These are phyloP conservation scores for Saposhnikovia divaricata DNA, from an alignment of 129 eudicot species.

Conservation along the genomic window DNA sequence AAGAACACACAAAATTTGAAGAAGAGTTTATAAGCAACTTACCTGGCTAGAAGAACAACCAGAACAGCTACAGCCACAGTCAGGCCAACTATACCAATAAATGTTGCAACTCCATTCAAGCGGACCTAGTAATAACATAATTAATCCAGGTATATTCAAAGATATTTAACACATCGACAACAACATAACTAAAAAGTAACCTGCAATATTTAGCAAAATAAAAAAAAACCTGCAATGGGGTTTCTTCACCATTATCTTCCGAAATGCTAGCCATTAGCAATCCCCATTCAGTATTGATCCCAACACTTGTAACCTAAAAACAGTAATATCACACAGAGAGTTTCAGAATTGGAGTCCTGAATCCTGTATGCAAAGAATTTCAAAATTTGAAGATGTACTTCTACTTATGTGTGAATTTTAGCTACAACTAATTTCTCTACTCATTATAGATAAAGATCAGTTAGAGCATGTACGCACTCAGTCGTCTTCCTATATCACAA, in stretches of 20 bases:
- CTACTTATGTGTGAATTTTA: neutral
- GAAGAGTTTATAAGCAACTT: constrained; percentile 6
- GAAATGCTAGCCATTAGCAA: constrained; percentile 15
- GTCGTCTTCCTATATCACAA: neutral
- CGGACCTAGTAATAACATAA: constrained; percentile 27
- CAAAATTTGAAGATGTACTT: neutral
- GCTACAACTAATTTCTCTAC: neutral
- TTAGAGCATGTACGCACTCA: neutral
- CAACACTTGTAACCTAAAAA: constrained; percentile 72
- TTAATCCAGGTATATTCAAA: neutral
- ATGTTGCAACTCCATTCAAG: constrained; percentile 25
- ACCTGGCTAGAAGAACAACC: constrained; percentile 33
- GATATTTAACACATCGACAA: neutral
- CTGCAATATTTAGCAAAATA: neutral
- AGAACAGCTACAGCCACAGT: constrained; percentile 10
- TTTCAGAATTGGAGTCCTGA: neutral
- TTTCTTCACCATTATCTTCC: constrained; percentile 77
- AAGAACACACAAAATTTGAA: neutral
- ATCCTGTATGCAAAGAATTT: neutral
- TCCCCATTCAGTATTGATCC: constrained; percentile 17
- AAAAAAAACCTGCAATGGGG: constrained; percentile 40
- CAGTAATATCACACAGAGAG: neutral
- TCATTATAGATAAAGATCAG: neutral
- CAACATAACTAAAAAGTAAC: constrained; percentile 23
- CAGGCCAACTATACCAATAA: constrained; percentile 62